Evolutionary conservation across 106 monocot genomes (phyloP).

Genomic region (Acorus gramineus): DNA sequence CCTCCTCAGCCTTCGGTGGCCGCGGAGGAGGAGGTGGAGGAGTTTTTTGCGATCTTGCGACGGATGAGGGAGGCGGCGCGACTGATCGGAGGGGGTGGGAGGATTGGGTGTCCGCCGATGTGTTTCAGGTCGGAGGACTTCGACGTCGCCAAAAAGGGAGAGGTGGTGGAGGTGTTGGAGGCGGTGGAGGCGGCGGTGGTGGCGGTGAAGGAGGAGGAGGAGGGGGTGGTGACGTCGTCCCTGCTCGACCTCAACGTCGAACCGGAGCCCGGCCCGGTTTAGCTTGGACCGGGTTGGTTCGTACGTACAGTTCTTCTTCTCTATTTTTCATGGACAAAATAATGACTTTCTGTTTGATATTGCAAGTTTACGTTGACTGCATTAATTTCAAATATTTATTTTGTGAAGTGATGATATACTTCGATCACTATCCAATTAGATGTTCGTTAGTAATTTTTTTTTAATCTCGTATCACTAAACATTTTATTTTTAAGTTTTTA

Average conservation of each 20-base stretch:
- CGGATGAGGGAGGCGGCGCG: constrained; percentile 8
- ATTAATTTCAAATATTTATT: no score
- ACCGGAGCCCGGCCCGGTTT: constrained; percentile 1
- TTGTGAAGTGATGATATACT: no score
- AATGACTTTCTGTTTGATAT: no score
- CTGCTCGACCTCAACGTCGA: constrained; percentile 10
- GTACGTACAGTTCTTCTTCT: no score
- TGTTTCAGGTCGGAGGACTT: constrained; percentile 10
- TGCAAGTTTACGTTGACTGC: no score
- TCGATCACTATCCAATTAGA: no score
- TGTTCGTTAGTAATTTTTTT: no score
- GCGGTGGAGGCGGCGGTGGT: neutral
- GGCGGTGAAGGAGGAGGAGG: neutral
- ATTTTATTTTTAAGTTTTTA: no score
- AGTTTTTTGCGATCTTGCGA: constrained; percentile 15
- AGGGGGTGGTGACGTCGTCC: neutral
- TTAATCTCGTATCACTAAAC: no score
- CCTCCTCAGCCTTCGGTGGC: neutral
- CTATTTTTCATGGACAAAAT: no score
- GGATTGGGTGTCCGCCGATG: neutral
- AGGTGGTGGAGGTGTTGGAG: neutral
- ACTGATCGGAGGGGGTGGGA: neutral
- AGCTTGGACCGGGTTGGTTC: no score
- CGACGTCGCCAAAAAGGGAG: neutral
- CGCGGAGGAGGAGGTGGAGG: constrained; percentile 13